A percentile compares a stretch with the other conserved stretches of the same genome.
Evolutionary conservation across 768 basidiomycete species (phyloP).

Genomic region (Pleurotus platypus): DNA sequence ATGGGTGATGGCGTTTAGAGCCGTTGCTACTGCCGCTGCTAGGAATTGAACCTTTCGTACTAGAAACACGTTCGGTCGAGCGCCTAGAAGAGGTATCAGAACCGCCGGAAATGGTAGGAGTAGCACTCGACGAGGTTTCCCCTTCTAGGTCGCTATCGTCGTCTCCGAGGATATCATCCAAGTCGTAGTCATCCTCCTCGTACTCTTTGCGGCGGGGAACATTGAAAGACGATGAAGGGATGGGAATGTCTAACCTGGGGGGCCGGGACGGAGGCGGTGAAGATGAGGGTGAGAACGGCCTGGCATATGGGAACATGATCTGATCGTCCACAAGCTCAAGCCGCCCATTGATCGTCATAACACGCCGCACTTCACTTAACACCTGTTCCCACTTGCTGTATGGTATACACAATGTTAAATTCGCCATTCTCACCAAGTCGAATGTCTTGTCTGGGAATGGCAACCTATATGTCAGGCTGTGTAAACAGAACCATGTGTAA

Average conservation of each 20-base stretch:
- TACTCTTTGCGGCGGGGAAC: background rate
- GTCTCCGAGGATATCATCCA: background rate
- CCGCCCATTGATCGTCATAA: slow-evolving; percentile 38
- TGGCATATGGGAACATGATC: slow-evolving; percentile 34
- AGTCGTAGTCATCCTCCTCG: background rate
- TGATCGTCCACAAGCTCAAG: slow-evolving; percentile 49
- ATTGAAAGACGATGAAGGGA: slow-evolving; percentile 5
- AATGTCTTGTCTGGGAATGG: slow-evolving; percentile 43
- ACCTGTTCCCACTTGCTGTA: slow-evolving; percentile 37
- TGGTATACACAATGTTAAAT: slow-evolving; percentile 39
- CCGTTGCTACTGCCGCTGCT: background rate
- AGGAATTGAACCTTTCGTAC: slow-evolving; percentile 1
- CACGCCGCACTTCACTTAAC: slow-evolving; percentile 37
- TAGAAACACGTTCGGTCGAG: background rate
- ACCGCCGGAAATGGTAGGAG: background rate
- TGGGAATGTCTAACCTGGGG: slow-evolving; percentile 1
- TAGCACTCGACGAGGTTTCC: background rate
- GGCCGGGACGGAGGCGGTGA: background rate
- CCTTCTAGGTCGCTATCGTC: slow-evolving; percentile 6
- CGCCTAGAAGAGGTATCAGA: slow-evolving; percentile 2
- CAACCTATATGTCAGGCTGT: slow-evolving; percentile 34
- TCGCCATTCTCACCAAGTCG: slow-evolving; percentile 47
- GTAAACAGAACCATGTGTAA: background rate
- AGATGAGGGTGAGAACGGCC: background rate
- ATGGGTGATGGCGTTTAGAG: background rate